Evolutionary conservation across 805 yeast species (phyloP).

Genomic region (Lachancea quebecensis): DNA sequence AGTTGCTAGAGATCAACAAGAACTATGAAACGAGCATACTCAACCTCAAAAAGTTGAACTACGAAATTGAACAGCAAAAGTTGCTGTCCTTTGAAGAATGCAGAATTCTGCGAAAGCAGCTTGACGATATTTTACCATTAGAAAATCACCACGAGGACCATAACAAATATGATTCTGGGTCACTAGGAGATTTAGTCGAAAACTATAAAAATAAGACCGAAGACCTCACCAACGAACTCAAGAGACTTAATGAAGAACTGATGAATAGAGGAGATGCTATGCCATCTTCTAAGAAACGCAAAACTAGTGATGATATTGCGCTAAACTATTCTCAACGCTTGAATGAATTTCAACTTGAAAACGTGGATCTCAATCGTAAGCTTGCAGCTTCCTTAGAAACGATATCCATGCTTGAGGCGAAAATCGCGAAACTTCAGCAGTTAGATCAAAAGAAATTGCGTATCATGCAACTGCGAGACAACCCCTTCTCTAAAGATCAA

Average conservation of each 20-base stretch:
- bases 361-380: conserved; percentile 33
- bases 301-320: conserved; percentile 22
- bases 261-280: conserved; percentile 13
- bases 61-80: conserved; percentile 46
- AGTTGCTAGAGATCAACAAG: conserved; percentile 25
- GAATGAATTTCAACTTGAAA: conserved; percentile 37
- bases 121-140: conserved; percentile 41
- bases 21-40: conserved; percentile 22
- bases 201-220: conserved; percentile 49
- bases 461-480: conserved; percentile 56
- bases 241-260: conserved; percentile 26
- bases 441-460: conserved; percentile 37
- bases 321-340: conserved; percentile 27
- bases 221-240: conserved; percentile 35
- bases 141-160: conserved; percentile 10
- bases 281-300: conserved; percentile 25
- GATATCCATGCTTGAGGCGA: conserved; percentile 33
- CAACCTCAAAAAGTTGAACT: conserved; percentile 30
- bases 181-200: conserved; percentile 38
- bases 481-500: conserved; percentile 60
- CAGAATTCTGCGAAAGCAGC: conserved; percentile 47
- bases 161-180: conserved; percentile 14
- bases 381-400: conserved; percentile 34
- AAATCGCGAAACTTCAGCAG: conserved; percentile 31
- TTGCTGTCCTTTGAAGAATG: conserved; percentile 51